Evolutionary conservation across 2,329 filamentous ascomycete species (phyloP).

Genomic region (Sarocladiaceae sp.): DNA sequence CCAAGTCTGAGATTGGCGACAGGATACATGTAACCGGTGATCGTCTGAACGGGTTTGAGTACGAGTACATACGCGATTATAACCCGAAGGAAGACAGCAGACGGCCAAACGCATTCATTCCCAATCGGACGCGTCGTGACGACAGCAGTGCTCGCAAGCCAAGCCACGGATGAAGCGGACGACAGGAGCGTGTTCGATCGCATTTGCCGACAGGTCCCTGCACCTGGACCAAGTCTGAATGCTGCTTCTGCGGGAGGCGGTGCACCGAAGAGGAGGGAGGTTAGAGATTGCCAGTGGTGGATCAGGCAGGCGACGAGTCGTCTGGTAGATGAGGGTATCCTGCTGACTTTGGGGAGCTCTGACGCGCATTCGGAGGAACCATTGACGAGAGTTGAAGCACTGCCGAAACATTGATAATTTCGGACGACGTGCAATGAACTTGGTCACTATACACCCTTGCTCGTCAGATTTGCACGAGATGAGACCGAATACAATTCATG

Average conservation of each 20-base stretch:
- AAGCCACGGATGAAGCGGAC: not conserved
- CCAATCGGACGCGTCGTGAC: not conserved
- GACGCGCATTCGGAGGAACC: not conserved
- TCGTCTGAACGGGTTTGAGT: not conserved
- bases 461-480: no score
- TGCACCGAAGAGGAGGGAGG: not conserved
- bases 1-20: not conserved
- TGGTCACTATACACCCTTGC: no score
- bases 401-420: not conserved
- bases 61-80: not conserved
- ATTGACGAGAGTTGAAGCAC: not conserved
- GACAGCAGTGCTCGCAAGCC: not conserved
- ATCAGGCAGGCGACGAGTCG: not conserved
- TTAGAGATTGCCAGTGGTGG: slow-evolving; percentile 6
- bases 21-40: slow-evolving; percentile 1
- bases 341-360: not conserved
- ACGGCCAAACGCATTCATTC: not conserved
- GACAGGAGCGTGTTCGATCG: not conserved
- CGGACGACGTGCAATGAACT: no score
- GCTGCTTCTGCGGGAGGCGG: not conserved
- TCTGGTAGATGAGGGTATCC: not conserved
- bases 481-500: no score
- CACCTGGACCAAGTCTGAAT: slow-evolving; percentile 2
- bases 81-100: not conserved
- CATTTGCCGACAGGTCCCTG: not conserved